phyloP scores from a whole-genome alignment of 768 basidiomycete species.

The Pleurotus giganteus region DNA sequence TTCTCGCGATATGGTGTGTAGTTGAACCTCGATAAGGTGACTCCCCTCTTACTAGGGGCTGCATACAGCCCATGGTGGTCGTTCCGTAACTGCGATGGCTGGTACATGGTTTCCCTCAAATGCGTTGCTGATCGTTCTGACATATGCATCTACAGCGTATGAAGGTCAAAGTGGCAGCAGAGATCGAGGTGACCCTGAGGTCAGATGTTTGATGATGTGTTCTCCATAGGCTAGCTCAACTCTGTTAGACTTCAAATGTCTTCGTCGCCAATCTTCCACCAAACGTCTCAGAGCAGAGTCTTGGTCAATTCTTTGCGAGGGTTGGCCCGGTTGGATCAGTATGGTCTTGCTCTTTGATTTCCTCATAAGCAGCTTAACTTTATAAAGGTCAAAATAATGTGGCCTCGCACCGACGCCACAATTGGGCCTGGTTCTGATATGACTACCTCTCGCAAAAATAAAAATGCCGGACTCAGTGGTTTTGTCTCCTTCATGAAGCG shows the following conservation, averaged over 20 bases:
- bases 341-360: conserved; percentile 22
- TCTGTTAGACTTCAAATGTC: conserved; percentile 81
- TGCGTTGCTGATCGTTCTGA: background rate
- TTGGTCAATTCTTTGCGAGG: conserved; percentile 91
- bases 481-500: conserved; percentile 98
- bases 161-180: conserved; percentile 90
- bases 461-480: conserved; percentile 82
- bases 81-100: conserved; percentile 90
- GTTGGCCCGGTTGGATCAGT: conserved; percentile 93
- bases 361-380: background rate
- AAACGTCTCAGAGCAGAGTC: conserved; percentile 78
- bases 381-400: conserved; percentile 91
- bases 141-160: conserved; percentile 50
- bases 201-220: conserved; percentile 26
- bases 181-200: conserved; percentile 86
- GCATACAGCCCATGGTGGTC: conserved; percentile 51
- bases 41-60: background rate
- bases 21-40: background rate
- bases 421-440: conserved; percentile 73
- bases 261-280: conserved; percentile 93
- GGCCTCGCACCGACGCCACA: conserved; percentile 84
- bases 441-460: conserved; percentile 65
- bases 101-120: conserved; percentile 41
- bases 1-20: conserved; percentile 64
- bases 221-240: background rate